Evolutionary conservation across 2,329 filamentous ascomycete genomes (phyloP).

Genomic region (Dactylonectria macrodidyma): DNA sequence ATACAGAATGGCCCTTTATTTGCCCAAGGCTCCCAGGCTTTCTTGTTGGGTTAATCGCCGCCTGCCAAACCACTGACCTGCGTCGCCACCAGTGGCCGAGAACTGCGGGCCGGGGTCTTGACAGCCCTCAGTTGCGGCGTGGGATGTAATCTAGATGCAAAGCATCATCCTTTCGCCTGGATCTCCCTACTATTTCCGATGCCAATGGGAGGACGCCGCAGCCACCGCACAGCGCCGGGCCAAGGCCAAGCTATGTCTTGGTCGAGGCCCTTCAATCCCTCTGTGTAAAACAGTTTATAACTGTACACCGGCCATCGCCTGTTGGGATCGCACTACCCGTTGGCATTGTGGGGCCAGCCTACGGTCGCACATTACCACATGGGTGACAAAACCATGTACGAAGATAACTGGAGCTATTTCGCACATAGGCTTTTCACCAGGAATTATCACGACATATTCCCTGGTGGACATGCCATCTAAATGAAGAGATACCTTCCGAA

Average conservation of each 20-base stretch:
- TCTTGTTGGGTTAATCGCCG: conserved; percentile 34
- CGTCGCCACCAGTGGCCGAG: conserved; percentile 27
- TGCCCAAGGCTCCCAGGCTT: conserved; percentile 23
- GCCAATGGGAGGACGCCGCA: conserved; percentile 19
- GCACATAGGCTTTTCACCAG: no score
- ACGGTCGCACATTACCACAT: no score
- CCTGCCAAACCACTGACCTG: conserved; percentile 35
- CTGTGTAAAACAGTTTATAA: conserved; percentile 28
- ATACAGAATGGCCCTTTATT: conserved; percentile 26
- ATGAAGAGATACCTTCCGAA: no score
- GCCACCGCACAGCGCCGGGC: conserved; percentile 44
- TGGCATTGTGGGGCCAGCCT: no score
- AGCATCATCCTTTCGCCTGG: conserved; percentile 30
- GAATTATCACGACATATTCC: no score
- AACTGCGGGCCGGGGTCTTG: conserved; percentile 28
- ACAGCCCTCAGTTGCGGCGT: conserved; percentile 35
- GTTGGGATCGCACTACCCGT: conserved; percentile 17
- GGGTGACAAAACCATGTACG: no score
- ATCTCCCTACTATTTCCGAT: conserved; percentile 18
- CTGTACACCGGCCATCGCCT: conserved; percentile 12
- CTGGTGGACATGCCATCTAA: no score
- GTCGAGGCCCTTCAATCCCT: conserved; percentile 31
- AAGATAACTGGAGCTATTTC: no score
- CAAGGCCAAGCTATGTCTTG: conserved; percentile 37
- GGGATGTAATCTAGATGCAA: conserved; percentile 37